Evolutionary conservation across 1,284 basidiomycete species (phyloP), one percentile per base, ranked within the genome.

Genomic region (Quambalaria eucalypti): DNA sequence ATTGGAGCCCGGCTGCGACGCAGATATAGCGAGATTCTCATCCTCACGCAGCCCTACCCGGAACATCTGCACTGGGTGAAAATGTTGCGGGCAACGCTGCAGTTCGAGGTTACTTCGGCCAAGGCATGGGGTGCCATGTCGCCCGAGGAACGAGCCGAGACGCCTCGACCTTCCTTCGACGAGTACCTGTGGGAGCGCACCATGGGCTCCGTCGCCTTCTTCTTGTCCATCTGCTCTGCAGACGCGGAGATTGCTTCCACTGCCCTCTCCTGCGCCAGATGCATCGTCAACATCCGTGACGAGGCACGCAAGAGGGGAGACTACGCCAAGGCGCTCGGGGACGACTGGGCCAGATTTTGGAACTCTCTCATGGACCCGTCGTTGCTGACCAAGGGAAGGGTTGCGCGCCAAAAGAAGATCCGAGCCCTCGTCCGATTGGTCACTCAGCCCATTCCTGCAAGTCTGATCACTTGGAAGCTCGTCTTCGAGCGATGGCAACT

Each of bases 381-480:
- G 26, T 61, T 64, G 33, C 42, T 61, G 23, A 59, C 60, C 28
- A 61, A 64, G 19, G 80, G 87, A 36, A 85, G 87, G 25, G 80
- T 87, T 38, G 84, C 82, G 6, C 84, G 88, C 71, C 88, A 90
- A 77, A 90, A 87, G 74, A 82, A 87, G 2, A 82, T 88, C 25
- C 80, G 88, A 10, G 85, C 84, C 69, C 77, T 87, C 36, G 73
- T 89, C 53, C 82, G 86, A 4, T 76, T 83, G 53, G 79, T 87
- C 46, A 80, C 83, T 1, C 80, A 81, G 19, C 83, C 85, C 8
- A 82, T 82, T 26, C 81, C 83, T 0, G 81, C 83, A 9, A 83
- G 87, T 63, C 79, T 86, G 48, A 84, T 85, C 2, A 84, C 87
- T 1, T 90, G 88, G 88, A 80, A 85, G 62, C 87, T 89, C 70